Percentiles rank a stretch among this genome's conserved stretches.
Evolutionary conservation across 345 rosid genomes (phyloP).

Genomic region (Cardamine chenopodiifolia): DNA sequence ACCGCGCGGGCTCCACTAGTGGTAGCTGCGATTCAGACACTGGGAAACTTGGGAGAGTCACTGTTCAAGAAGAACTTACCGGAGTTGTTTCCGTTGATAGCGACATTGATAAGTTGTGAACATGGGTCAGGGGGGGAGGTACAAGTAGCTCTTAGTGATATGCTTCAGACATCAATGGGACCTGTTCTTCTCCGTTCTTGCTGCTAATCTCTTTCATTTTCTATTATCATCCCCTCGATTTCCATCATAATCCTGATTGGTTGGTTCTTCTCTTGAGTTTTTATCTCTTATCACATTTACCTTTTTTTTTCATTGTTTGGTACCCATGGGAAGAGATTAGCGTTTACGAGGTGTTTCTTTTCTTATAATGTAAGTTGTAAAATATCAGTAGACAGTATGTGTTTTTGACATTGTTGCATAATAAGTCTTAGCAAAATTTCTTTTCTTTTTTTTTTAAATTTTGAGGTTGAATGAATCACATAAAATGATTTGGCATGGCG

Average conservation of each 20-base stretch:
- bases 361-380: slow-evolving; percentile 37
- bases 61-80: slow-evolving; percentile 73
- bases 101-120: slow-evolving; percentile 82
- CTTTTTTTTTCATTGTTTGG: slow-evolving; percentile 17
- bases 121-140: slow-evolving; percentile 92
- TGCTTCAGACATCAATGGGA: slow-evolving; percentile 81
- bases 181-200: slow-evolving; percentile 75
- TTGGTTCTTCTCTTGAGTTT: slow-evolving; percentile 5
- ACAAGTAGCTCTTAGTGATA: slow-evolving; percentile 87
- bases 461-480: background rate
- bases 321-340: slow-evolving; percentile 36
- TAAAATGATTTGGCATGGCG: background rate
- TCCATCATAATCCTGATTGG: slow-evolving; percentile 26
- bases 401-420: slow-evolving; percentile 19
- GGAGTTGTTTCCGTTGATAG: slow-evolving; percentile 74
- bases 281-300: background rate
- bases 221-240: slow-evolving; percentile 8
- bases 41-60: slow-evolving; percentile 74
- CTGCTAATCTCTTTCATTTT: slow-evolving; percentile 42
- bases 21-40: slow-evolving; percentile 76
- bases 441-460: background rate
- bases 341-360: slow-evolving; percentile 28
- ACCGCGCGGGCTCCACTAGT: slow-evolving; percentile 78
- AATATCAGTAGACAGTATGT: slow-evolving; percentile 35
- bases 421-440: slow-evolving; percentile 2